Conservation (phyloP, 345 rosid species). For the Linum trigynum region DNA sequence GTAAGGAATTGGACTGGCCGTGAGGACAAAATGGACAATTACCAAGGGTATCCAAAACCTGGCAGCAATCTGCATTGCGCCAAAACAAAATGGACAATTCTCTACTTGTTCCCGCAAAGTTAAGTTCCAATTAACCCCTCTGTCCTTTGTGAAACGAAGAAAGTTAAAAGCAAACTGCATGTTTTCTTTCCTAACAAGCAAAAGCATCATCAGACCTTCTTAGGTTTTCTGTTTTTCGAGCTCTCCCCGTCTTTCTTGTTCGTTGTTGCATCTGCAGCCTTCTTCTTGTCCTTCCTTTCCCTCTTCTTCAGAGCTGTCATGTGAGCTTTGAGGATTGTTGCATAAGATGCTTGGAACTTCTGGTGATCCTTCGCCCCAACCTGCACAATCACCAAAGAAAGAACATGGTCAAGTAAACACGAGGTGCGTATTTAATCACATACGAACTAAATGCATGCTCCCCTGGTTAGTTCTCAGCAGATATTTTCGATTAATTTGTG, state of each 20-base stretch:
- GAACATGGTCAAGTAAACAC: too few relatives aligned
- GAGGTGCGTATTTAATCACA: too few relatives aligned
- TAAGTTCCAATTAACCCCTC: not conserved
- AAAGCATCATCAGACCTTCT: slow-evolving; percentile 14
- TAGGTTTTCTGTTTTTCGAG: slow-evolving; percentile 16
- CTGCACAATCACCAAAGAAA: slow-evolving; percentile 19
- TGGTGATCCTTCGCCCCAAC: slow-evolving; percentile 89
- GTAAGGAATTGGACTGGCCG: too few relatives aligned
- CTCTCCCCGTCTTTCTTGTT: slow-evolving; percentile 32
- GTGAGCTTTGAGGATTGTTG: slow-evolving; percentile 82
- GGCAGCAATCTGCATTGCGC: not conserved
- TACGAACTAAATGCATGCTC: too few relatives aligned
- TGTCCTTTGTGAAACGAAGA: not conserved
- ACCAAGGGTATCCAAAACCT: not conserved
- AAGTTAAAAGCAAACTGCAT: too few relatives aligned
- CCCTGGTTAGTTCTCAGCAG: too few relatives aligned
- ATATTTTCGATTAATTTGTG: too few relatives aligned
- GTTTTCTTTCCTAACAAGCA: too few relatives aligned
- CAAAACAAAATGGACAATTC: not conserved
- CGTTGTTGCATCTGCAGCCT: slow-evolving; percentile 40
- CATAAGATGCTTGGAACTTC: slow-evolving; percentile 90
- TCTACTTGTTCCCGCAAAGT: not conserved
- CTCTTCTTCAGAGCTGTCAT: slow-evolving; percentile 86
- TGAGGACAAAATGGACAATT: too few relatives aligned
- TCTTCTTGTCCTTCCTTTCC: slow-evolving; percentile 86